These are phyloP conservation scores for Cryptosporidium sp. DNA, from an alignment of 169 alveolate species.

Conservation along the genomic window DNA sequence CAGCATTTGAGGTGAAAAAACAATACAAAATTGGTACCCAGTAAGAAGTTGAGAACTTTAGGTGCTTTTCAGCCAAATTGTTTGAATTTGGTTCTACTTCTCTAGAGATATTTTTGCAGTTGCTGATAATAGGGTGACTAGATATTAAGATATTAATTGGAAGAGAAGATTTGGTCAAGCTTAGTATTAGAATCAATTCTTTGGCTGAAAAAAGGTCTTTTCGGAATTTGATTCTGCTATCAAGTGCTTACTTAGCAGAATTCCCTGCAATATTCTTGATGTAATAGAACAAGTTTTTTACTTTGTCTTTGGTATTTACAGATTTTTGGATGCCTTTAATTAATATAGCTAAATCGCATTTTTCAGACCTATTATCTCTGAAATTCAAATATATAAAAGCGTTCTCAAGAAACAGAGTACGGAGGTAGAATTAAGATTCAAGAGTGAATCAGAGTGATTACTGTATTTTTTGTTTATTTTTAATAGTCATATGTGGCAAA, in stretches of 20 bases:
- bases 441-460: background rate
- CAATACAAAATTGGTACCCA: background rate
- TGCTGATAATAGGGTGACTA: background rate
- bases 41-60: background rate
- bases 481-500: conserved; percentile 46
- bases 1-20: background rate
- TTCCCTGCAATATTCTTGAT: background rate
- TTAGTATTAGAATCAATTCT: background rate
- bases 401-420: background rate
- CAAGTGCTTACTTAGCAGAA: background rate
- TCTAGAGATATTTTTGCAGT: background rate
- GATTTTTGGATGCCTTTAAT: conserved; percentile 14
- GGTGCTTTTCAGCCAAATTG: background rate
- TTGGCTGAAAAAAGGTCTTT: background rate
- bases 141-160: background rate
- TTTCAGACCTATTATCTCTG: background rate
- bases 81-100: background rate
- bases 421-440: background rate
- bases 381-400: background rate
- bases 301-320: conserved; percentile 1
- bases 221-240: background rate
- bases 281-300: background rate
- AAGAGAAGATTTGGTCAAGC: background rate
- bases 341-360: background rate
- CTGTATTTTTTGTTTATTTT: background rate